Evolutionary conservation across 257 asterid genomes (phyloP).

Genomic region (Fraxinus pennsylvanica): DNA sequence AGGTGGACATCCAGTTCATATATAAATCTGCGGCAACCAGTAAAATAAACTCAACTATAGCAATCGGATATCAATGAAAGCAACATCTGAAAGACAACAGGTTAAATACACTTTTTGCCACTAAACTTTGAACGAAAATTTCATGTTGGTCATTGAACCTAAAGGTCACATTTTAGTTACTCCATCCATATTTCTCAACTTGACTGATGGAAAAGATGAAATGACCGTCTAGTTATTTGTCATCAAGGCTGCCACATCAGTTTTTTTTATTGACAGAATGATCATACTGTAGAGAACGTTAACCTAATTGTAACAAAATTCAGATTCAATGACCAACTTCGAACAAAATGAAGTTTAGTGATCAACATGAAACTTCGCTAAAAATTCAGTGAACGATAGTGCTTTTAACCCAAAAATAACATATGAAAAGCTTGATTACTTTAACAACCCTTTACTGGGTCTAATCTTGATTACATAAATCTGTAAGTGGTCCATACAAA

Average conservation of each 20-base stretch:
- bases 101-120: not conserved
- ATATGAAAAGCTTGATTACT: not conserved
- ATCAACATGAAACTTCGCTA: not conserved
- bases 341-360: not conserved
- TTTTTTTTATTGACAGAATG: not conserved
- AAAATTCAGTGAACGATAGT: not conserved
- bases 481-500: not conserved
- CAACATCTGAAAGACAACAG: not conserved
- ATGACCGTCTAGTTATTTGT: not conserved
- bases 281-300: not conserved
- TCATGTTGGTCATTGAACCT: not conserved
- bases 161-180: not conserved
- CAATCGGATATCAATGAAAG: not conserved
- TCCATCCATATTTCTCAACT: not conserved
- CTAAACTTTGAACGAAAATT: not conserved
- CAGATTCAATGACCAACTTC: not conserved
- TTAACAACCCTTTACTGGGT: not conserved
- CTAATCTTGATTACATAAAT: not conserved
- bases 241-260: not conserved
- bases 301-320: not conserved
- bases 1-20: constrained; percentile 81
- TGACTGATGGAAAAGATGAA: not conserved
- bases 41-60: not conserved
- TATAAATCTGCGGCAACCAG: constrained; percentile 45
- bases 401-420: not conserved